Evolutionary conservation across 2,329 filamentous ascomycete species (phyloP), one percentile per base, ranked within the genome.

Genomic region (Alternaria brassicicola): DNA sequence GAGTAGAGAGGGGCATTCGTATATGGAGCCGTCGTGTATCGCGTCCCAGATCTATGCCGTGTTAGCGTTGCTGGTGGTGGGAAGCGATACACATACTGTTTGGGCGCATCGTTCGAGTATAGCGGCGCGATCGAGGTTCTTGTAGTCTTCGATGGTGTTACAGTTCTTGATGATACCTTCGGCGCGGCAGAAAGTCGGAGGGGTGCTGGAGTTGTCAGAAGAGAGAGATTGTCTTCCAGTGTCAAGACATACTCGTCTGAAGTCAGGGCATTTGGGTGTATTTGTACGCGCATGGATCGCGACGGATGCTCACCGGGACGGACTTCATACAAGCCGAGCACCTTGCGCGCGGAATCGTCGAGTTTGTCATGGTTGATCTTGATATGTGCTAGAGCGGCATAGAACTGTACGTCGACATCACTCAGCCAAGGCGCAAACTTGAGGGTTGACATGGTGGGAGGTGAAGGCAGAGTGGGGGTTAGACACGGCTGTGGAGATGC

Each of bases 291-390:
- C 76, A 91, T 92, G 66, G 91, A 95, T 53, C 89, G 85, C 67
- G 90, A 88, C 0, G 91, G 87, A 36, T 88, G 80, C 67, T 92
- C 89, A 39, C 83, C 82, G 10, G 88, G 82, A 41, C 90, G 89
- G 66, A 95, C 88, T 78, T 97, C 92, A 76, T 99, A 99, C 41
- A 97, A 80, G 4, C 95, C 95, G 28, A 96, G 84, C 3, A 98
- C 85, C 59, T 89, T 89, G 42, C 94, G 90, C 23, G 93, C 91
- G 9, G 93, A 96, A 78, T 96, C 94, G 80, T 97, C 91, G 50
- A 99, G 91, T 80, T 93, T 97, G 81, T 97, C 95, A 84, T 96
- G 89, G 77, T 98, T 93, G 75, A 99, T 92, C 80, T 99, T 99
- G 66, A 90, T 90, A 6, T 89, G 88, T 59, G 96, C 95, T n/a